Base-by-base conservation (phyloP, 352 stramenopile species). In the Phytophthora gonapodyides region DNA sequence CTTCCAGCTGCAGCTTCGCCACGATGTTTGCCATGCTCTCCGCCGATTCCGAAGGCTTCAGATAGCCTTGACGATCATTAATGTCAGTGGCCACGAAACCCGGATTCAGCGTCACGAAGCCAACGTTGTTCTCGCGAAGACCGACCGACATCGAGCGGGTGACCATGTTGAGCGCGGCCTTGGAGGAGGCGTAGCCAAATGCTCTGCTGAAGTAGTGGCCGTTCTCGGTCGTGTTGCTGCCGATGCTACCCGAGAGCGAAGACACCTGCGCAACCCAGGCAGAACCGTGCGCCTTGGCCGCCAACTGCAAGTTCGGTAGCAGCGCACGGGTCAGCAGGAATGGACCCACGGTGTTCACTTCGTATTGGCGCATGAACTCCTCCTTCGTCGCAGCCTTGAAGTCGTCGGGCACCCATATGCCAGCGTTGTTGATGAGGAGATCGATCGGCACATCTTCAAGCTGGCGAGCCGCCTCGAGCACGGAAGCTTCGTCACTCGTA, bases 161-260 rank as follows among this genome's bases (percentile, higher is more conserved):
- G 49, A 87, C 63, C 61, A 80, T 85, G 61, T 93, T 93, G 43
- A 87, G 67, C 7, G 75, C 84, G 8, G 78, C 57, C 63, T 91
- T 91, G 49, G 75, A 87, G 19, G 79, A 69, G 37, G 78, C 56
- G 65, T 93, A 91, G 15, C 67, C 80, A 60, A 87, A 89, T 7
- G 64, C 38, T 11, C 62, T 60, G 33, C 84, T 13, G 16, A 63
- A 53, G 19, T 48, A 51, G 3, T 40, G 31, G 1, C 41, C 43
- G 5, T 5, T 55, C 33, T 69, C 61, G 1, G 53, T 72, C 11
- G 52, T 54, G 50, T 82, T 87, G 38, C 59, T 56, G 9, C 40
- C 33, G 43, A 89, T 73, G 41, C 77, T 86, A 41, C 78, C 82
- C 43, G 86, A 16, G n/a, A 56, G 52, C 2, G 75, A 87, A 50